A percentile compares a stretch with the other conserved stretches of the same genome.
Evolutionary conservation across 768 basidiomycete species (phyloP).

Genomic region (Leccinum uliginosum): DNA sequence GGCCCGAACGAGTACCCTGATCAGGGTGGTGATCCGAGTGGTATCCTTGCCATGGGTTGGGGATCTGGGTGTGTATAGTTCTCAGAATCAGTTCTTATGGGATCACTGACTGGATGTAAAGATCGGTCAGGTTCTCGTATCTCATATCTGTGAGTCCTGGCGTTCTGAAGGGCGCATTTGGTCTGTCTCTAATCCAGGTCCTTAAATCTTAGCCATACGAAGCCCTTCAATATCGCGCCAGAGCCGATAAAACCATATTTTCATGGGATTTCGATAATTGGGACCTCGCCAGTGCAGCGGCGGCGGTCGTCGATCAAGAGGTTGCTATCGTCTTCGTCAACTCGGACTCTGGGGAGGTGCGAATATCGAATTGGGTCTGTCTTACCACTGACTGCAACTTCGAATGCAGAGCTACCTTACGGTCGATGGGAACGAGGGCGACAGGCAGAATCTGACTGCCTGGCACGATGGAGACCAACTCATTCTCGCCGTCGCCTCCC

Average conservation of each 20-base stretch:
- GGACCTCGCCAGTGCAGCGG: slow-evolving; percentile 48
- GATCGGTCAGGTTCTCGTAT: slow-evolving; percentile 73
- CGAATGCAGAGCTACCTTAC: slow-evolving; percentile 41
- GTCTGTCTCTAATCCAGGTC: not conserved
- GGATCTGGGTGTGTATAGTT: slow-evolving; percentile 58
- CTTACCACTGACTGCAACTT: slow-evolving; percentile 1
- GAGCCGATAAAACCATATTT: slow-evolving; percentile 61
- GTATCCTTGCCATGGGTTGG: slow-evolving; percentile 90
- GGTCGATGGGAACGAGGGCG: slow-evolving; percentile 50
- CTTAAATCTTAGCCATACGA: slow-evolving; percentile 54
- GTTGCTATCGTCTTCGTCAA: slow-evolving; percentile 80
- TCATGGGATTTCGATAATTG: slow-evolving; percentile 71
- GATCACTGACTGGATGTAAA: slow-evolving; percentile 14
- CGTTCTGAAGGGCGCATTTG: not conserved
- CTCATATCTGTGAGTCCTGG: slow-evolving; percentile 56
- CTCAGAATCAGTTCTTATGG: not conserved
- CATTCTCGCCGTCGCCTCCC: slow-evolving; percentile 56
- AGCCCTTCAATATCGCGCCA: slow-evolving; percentile 72
- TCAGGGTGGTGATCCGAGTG: slow-evolving; percentile 54
- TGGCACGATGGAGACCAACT: slow-evolving; percentile 35
- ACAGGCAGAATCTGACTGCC: slow-evolving; percentile 37
- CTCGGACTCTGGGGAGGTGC: slow-evolving; percentile 76
- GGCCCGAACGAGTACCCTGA: slow-evolving; percentile 74
- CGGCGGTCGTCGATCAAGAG: slow-evolving; percentile 46
- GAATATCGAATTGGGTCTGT: not conserved